Evolutionary conservation across 2,329 filamentous ascomycete genomes (phyloP).

Genomic region (Penicillium sp.): DNA sequence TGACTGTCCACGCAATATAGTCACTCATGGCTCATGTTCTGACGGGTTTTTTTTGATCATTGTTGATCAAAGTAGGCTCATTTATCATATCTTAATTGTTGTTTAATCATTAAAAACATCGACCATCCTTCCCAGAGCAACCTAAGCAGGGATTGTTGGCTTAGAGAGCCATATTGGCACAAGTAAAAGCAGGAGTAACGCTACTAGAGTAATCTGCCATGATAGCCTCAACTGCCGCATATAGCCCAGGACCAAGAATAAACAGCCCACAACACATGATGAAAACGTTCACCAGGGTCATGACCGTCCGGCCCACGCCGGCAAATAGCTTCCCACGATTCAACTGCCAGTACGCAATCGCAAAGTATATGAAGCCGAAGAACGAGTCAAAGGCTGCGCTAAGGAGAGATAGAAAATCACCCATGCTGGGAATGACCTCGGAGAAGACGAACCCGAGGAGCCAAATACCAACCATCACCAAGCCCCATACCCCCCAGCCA

Average conservation of each 20-base stretch:
- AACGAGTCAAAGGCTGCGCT: conserved; percentile 55
- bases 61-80: no score
- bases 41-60: no score
- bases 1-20: no score
- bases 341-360: conserved; percentile 54
- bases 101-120: not conserved
- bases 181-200: conserved; percentile 54
- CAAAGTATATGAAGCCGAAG: conserved; percentile 58
- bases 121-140: no score
- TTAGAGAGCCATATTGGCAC: conserved; percentile 54
- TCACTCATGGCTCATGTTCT: no score
- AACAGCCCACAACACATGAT: conserved; percentile 54
- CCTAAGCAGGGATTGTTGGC: no score
- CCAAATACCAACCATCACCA: conserved; percentile 51
- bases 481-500: conserved; percentile 53
- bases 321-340: conserved; percentile 47
- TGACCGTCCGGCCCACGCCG: conserved; percentile 39
- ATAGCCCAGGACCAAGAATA: conserved; percentile 56
- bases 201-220: conserved; percentile 54
- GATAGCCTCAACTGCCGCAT: conserved; percentile 58
- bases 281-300: conserved; percentile 52
- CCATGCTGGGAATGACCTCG: conserved; percentile 55
- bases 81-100: no score
- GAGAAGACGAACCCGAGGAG: conserved; percentile 52
- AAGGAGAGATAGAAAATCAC: conserved; percentile 55